These are phyloP conservation scores for Ustilago loliicola DNA, from an alignment of 1,284 basidiomycete species.

Conservation along the genomic window DNA sequence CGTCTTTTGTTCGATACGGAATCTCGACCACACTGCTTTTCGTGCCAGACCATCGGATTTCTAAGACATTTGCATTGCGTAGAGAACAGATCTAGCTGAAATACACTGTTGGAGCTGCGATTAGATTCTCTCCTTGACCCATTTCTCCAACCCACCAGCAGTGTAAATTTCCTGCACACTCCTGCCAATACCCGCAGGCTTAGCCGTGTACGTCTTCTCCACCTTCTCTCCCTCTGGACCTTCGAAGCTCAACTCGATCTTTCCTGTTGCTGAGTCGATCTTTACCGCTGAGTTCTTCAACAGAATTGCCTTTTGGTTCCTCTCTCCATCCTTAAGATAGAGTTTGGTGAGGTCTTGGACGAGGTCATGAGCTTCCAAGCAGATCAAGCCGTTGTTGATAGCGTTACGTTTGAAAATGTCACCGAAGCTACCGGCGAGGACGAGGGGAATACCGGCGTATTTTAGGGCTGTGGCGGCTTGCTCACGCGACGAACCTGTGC, in stretches of 20 bases:
- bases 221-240: conserved; percentile 29
- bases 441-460: conserved; percentile 90
- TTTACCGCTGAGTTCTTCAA: conserved; percentile 47
- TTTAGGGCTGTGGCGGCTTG: conserved; percentile 98
- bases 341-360: conserved; percentile 84
- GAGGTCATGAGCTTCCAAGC: conserved; percentile 90
- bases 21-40: neutral
- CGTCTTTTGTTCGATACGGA: neutral
- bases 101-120: neutral
- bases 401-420: conserved; percentile 99
- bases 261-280: conserved; percentile 55
- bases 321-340: conserved; percentile 78
- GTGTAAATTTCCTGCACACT: conserved; percentile 69
- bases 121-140: conserved; percentile 65
- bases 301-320: conserved; percentile 71
- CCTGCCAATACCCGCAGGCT: conserved; percentile 65
- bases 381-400: conserved; percentile 98
- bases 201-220: conserved; percentile 52
- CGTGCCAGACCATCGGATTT: neutral
- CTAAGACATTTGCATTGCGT: conserved; percentile 3
- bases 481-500: conserved; percentile 97
- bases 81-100: neutral
- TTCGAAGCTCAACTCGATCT: conserved; percentile 27
- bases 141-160: conserved; percentile 66
- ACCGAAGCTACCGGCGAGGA: conserved; percentile 95